phyloP scores from a whole-genome alignment of 2,329 filamentous ascomycete genomes.

The Diaporthe sp. region DNA sequence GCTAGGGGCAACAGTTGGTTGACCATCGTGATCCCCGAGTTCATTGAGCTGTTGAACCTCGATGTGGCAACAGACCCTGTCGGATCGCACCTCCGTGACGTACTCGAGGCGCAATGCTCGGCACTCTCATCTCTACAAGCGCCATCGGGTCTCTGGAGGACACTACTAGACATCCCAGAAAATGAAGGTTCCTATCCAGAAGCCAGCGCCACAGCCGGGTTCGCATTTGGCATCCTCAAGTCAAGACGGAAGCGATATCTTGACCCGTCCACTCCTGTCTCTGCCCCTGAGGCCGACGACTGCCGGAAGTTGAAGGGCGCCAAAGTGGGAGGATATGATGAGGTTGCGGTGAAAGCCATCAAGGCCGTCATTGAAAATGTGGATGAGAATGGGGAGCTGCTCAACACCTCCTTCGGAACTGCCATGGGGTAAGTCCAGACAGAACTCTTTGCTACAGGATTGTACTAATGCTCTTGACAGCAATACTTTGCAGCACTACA shows the following conservation, averaged over 20 bases:
- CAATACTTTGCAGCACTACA: conserved; percentile 79
- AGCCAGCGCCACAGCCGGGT: conserved; percentile 83
- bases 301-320: conserved; percentile 31
- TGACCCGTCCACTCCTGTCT: conserved; percentile 57
- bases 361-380: conserved; percentile 77
- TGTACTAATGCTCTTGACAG: conserved; percentile 17
- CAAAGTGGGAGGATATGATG: conserved; percentile 59
- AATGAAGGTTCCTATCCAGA: conserved; percentile 81
- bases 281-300: conserved; percentile 35
- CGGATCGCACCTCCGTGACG: conserved; percentile 70
- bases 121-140: conserved; percentile 74
- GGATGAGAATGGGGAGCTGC: conserved; percentile 76
- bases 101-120: conserved; percentile 77
- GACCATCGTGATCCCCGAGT: conserved; percentile 87
- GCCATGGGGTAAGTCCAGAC: conserved; percentile 71
- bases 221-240: conserved; percentile 85
- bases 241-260: conserved; percentile 79
- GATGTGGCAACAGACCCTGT: conserved; percentile 72
- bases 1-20: conserved; percentile 79
- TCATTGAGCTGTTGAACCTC: conserved; percentile 80
- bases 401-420: conserved; percentile 83
- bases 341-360: conserved; percentile 75
- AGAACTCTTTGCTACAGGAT: too few relatives aligned
- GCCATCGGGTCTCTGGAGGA: conserved; percentile 78
- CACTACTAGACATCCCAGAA: conserved; percentile 77